phyloP scores from a whole-genome alignment of 1,139 yeast genomes.

The Kodamaea arcana region DNA sequence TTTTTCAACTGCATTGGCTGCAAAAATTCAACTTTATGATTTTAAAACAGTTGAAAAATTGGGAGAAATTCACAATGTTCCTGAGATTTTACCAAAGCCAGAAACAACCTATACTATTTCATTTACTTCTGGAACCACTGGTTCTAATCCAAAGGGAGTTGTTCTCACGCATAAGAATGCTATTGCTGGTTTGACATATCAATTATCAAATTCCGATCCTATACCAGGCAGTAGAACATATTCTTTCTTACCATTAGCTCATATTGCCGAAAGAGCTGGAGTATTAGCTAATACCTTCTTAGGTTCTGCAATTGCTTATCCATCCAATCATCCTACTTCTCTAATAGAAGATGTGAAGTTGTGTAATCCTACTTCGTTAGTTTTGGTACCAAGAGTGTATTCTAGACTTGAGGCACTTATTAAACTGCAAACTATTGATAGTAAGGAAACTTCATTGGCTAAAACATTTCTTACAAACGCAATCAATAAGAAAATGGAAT shows the following conservation, averaged over 20 bases:
- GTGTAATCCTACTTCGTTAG: conserved; percentile 27
- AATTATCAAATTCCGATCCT: conserved; percentile 10
- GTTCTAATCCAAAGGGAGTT: conserved; percentile 38
- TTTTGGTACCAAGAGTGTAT: conserved; percentile 21
- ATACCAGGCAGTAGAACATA: conserved; percentile 10
- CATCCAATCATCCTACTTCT: conserved; percentile 32
- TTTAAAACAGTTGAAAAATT: conserved; percentile 27
- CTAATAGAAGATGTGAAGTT: conserved; percentile 35
- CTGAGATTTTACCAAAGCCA: conserved; percentile 18
- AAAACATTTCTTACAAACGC: conserved; percentile 25
- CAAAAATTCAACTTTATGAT: conserved; percentile 26
- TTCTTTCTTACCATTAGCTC: conserved; percentile 62
- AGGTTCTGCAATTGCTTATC: conserved; percentile 38
- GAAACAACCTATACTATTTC: conserved; percentile 22
- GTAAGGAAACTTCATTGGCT: conserved; percentile 35
- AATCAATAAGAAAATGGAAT: conserved; percentile 28
- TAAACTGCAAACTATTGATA: conserved; percentile 24
- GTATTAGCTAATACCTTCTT: conserved; percentile 22
- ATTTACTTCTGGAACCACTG: conserved; percentile 39
- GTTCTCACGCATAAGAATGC: conserved; percentile 29
- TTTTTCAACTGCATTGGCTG: conserved; percentile 18
- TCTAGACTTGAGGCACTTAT: conserved; percentile 22
- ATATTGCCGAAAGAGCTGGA: conserved; percentile 54
- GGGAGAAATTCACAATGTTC: conserved; percentile 19
- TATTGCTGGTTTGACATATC: conserved; percentile 23